These are phyloP conservation scores for Candida quercuum DNA, from an alignment of 805 yeast species.

Conservation along the genomic window DNA sequence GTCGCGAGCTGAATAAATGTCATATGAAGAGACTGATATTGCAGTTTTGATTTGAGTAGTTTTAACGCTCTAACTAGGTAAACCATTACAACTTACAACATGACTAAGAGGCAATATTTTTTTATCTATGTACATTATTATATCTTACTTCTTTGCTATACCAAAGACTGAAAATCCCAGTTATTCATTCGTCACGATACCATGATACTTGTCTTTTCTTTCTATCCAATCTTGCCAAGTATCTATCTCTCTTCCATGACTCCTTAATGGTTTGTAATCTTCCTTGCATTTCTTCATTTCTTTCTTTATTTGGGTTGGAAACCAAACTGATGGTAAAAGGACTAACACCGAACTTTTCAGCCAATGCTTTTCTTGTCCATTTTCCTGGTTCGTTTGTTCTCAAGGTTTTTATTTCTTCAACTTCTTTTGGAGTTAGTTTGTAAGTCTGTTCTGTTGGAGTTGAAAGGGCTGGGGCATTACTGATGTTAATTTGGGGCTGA, in stretches of 20 bases:
- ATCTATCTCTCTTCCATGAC: constrained; percentile 44
- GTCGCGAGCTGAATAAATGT: constrained; percentile 8
- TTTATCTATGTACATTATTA: too few relatives aligned
- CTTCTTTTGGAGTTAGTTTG: constrained; percentile 52
- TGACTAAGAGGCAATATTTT: too few relatives aligned
- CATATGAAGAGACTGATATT: neutral
- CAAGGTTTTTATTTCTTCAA: constrained; percentile 49
- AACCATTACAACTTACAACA: too few relatives aligned
- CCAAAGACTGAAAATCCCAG: too few relatives aligned
- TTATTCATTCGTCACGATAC: constrained; percentile 44
- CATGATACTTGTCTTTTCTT: constrained; percentile 54
- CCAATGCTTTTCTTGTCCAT: constrained; percentile 61
- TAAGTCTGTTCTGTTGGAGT: constrained; percentile 37
- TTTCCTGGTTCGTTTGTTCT: constrained; percentile 52
- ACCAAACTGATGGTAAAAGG: constrained; percentile 49
- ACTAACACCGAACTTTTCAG: constrained; percentile 51
- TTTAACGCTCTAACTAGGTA: too few relatives aligned
- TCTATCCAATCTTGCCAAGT: constrained; percentile 49
- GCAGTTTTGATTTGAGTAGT: neutral
- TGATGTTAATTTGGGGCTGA: constrained; percentile 18
- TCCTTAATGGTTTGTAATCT: constrained; percentile 41
- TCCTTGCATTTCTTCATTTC: constrained; percentile 38
- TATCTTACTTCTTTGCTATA: too few relatives aligned
- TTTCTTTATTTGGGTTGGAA: constrained; percentile 37
- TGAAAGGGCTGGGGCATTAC: constrained; percentile 34